Evolutionary conservation across 2,329 filamentous ascomycete genomes (phyloP).

Genomic region (Thelonectria rubi): DNA sequence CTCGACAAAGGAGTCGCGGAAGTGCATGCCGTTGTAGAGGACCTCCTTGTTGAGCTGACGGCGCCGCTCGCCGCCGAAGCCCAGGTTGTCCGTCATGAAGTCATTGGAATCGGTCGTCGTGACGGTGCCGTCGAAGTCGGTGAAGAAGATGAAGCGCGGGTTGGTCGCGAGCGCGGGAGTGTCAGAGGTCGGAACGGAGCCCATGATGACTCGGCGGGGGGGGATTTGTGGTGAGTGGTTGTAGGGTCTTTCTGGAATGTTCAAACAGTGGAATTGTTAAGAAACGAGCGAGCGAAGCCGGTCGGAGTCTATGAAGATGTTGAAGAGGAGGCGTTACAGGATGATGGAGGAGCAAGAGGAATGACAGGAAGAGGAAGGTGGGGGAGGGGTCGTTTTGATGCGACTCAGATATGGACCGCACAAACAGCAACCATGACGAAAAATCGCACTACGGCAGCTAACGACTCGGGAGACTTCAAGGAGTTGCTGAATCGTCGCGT

Average conservation of each 20-base stretch:
- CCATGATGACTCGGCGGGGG: slow-evolving; percentile 48
- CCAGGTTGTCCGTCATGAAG: slow-evolving; percentile 88
- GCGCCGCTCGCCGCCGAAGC: slow-evolving; percentile 79
- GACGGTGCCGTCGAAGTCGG: slow-evolving; percentile 97
- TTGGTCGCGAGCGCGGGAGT: slow-evolving; percentile 70
- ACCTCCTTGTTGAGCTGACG: slow-evolving; percentile 79
- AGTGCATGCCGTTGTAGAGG: slow-evolving; percentile 73
- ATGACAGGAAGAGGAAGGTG: slow-evolving; percentile 28
- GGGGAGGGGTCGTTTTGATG: slow-evolving; percentile 41
- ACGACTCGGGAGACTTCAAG: slow-evolving; percentile 12
- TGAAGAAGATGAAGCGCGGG: slow-evolving; percentile 97
- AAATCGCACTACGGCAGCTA: slow-evolving; percentile 4
- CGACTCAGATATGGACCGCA: slow-evolving; percentile 27
- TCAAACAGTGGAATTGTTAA: neutral
- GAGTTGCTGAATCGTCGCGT: slow-evolving; percentile 7
- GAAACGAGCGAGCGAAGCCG: slow-evolving; percentile 11
- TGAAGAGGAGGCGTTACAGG: slow-evolving; percentile 11
- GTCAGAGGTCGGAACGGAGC: slow-evolving; percentile 47
- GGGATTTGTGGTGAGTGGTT: neutral
- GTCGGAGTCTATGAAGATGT: slow-evolving; percentile 5
- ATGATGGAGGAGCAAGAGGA: neutral
- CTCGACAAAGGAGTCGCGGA: slow-evolving; percentile 86
- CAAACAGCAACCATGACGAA: slow-evolving; percentile 30
- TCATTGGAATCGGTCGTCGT: slow-evolving; percentile 75
- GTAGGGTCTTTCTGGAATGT: neutral